phyloP scores from a whole-genome alignment of 2,329 filamentous ascomycete species.

The Cucurbitaria berberidis region DNA sequence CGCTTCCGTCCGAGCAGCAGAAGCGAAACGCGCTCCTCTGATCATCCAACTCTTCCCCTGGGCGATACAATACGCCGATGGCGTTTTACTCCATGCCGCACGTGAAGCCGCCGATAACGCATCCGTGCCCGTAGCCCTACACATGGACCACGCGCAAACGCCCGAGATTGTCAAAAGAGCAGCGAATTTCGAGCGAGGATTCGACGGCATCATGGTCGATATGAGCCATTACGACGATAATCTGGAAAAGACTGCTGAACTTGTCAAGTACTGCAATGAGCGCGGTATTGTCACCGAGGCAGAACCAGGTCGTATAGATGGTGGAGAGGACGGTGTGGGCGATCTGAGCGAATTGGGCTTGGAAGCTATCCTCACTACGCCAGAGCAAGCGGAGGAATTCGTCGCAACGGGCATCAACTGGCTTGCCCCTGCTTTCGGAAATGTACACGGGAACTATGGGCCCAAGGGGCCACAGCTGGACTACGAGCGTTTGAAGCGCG shows the following conservation, averaged over 20 bases:
- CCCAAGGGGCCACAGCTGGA: constrained; percentile 61
- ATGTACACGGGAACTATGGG: constrained; percentile 77
- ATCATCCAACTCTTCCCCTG: constrained; percentile 79
- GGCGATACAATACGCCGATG: constrained; percentile 70
- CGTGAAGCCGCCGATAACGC: constrained; percentile 50
- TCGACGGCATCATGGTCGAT: constrained; percentile 61
- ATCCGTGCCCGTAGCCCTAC: constrained; percentile 65
- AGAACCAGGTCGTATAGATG: constrained; percentile 73
- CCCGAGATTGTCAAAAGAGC: constrained; percentile 67
- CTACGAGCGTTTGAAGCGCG: constrained; percentile 45
- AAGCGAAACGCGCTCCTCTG: constrained; percentile 68
- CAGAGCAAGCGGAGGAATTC: constrained; percentile 73
- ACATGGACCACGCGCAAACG: constrained; percentile 71
- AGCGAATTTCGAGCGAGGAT: constrained; percentile 53
- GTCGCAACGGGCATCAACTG: constrained; percentile 74
- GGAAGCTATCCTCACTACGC: constrained; percentile 69
- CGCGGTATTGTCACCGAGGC: constrained; percentile 73
- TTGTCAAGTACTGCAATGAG: constrained; percentile 68
- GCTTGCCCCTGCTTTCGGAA: constrained; percentile 77
- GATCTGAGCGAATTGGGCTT: constrained; percentile 65
- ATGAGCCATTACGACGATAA: constrained; percentile 78
- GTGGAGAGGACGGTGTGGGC: constrained; percentile 75
- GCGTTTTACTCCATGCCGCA: constrained; percentile 53
- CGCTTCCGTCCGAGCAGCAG: constrained; percentile 71
- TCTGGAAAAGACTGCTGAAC: constrained; percentile 66